Conservation (phyloP, 2,329 filamentous ascomycete species). For the Fusarium sp. region DNA sequence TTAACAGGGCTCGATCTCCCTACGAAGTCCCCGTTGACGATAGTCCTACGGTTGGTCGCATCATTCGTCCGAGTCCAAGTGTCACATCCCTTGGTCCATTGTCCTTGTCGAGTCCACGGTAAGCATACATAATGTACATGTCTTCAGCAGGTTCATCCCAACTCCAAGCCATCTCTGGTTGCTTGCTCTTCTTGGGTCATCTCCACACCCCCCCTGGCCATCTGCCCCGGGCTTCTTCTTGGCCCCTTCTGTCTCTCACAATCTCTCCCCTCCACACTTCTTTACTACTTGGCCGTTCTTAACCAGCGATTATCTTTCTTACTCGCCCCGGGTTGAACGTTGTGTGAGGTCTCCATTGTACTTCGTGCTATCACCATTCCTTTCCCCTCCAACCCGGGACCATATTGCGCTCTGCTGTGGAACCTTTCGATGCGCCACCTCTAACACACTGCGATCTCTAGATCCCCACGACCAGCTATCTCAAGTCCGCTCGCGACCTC, state of each 20-base stretch:
- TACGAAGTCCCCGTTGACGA: constrained; percentile 49
- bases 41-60: constrained; percentile 58
- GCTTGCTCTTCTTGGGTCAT: constrained; percentile 17
- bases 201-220: constrained; percentile 37
- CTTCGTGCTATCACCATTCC: constrained; percentile 35
- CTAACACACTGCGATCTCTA: constrained; percentile 43
- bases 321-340: constrained; percentile 27
- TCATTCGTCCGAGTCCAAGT: constrained; percentile 38
- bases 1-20: constrained; percentile 29
- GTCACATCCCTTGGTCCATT: constrained; percentile 37
- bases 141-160: constrained; percentile 32
- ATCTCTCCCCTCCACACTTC: constrained; percentile 37
- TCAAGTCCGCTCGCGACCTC: constrained; percentile 62
- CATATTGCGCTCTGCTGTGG: constrained; percentile 40
- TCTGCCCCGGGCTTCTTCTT: constrained; percentile 36
- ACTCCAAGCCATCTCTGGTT: constrained; percentile 16
- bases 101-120: constrained; percentile 42
- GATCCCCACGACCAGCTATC: constrained; percentile 58
- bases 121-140: constrained; percentile 28
- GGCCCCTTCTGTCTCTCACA: constrained; percentile 38
- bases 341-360: constrained; percentile 40
- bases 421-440: constrained; percentile 32
- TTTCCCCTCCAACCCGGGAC: constrained; percentile 24
- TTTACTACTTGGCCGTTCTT: constrained; percentile 23
- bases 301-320: constrained; percentile 24